These are phyloP conservation scores for Flaveria bidentis DNA, from an alignment of 129 eudicot species.

Conservation along the genomic window DNA sequence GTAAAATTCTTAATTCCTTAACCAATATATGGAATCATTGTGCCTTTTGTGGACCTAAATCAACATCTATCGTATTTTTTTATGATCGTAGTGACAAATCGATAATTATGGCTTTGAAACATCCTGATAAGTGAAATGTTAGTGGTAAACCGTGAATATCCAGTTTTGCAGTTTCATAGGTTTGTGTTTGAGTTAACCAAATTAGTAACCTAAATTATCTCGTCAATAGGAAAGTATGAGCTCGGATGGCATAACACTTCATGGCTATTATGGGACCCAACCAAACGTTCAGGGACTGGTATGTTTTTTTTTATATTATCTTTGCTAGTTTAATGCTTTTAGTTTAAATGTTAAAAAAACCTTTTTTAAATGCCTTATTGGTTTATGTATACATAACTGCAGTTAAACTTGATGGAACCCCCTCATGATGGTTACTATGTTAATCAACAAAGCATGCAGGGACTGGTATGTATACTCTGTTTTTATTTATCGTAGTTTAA, in stretches of 20 bases:
- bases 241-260: constrained; percentile 42
- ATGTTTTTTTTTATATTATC: constrained; percentile 8
- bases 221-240: constrained; percentile 44
- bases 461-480: constrained; percentile 34
- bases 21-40: not conserved
- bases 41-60: not conserved
- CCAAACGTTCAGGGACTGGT: constrained; percentile 49
- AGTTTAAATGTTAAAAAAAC: not conserved
- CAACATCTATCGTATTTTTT: not conserved
- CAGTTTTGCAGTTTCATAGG: not conserved
- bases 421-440: constrained; percentile 50
- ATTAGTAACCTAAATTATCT: not conserved
- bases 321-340: not conserved
- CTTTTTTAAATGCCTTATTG: not conserved
- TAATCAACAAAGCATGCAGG: constrained; percentile 48
- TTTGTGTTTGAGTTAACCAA: not conserved
- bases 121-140: not conserved
- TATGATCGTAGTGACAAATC: not conserved
- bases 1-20: too few relatives aligned
- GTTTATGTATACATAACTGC: constrained; percentile 16
- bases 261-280: constrained; percentile 49
- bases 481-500: not conserved
- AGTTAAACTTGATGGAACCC: constrained; percentile 52
- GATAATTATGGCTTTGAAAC: too few relatives aligned
- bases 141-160: not conserved